A percentile compares a stretch with the other conserved stretches of the same genome.
Conservation (phyloP, 2,329 filamentous ascomycete genomes). For the Emydomyces testavorans region DNA sequence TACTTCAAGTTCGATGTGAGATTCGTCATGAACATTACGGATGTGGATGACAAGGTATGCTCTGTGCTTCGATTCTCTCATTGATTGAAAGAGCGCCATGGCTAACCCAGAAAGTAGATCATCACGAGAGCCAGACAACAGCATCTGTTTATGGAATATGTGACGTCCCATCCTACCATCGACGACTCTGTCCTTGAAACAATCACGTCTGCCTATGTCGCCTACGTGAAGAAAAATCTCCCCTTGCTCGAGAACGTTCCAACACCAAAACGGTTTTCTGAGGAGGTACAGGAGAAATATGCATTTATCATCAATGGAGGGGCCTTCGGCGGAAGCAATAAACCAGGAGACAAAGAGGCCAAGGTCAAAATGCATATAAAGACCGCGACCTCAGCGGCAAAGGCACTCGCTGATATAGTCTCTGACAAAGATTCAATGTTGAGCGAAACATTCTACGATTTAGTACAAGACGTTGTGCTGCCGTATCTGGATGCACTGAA, state of each 20-base stretch:
- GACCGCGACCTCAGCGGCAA: slow-evolving; percentile 44
- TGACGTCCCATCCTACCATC: slow-evolving; percentile 39
- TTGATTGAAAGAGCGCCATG: not conserved
- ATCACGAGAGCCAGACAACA: slow-evolving; percentile 61
- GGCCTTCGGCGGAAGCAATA: slow-evolving; percentile 42
- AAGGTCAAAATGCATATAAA: slow-evolving; percentile 85
- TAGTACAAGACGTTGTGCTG: slow-evolving; percentile 57
- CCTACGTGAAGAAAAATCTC: slow-evolving; percentile 58
- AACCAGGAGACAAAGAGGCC: slow-evolving; percentile 63
- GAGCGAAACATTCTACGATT: slow-evolving; percentile 43
- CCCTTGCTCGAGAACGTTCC: slow-evolving; percentile 38
- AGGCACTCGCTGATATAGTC: slow-evolving; percentile 29
- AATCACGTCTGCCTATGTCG: slow-evolving; percentile 42
- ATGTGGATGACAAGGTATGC: slow-evolving; percentile 61
- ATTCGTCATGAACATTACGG: slow-evolving; percentile 91
- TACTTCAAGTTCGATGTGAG: slow-evolving; percentile 74
- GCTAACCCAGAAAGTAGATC: slow-evolving; percentile 38
- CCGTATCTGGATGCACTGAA: slow-evolving; percentile 64
- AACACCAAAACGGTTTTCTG: slow-evolving; percentile 38
- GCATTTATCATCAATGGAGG: slow-evolving; percentile 45
- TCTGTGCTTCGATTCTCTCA: not conserved
- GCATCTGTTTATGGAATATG: slow-evolving; percentile 61
- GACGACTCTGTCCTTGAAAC: slow-evolving; percentile 39
- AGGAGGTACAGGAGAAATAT: slow-evolving; percentile 42
- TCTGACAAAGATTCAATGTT: slow-evolving; percentile 21